Percentiles rank a stretch among this genome's conserved stretches.
Evolutionary conservation across 1,284 basidiomycete species (phyloP).

Genomic region (Ceratobasidium sp.): DNA sequence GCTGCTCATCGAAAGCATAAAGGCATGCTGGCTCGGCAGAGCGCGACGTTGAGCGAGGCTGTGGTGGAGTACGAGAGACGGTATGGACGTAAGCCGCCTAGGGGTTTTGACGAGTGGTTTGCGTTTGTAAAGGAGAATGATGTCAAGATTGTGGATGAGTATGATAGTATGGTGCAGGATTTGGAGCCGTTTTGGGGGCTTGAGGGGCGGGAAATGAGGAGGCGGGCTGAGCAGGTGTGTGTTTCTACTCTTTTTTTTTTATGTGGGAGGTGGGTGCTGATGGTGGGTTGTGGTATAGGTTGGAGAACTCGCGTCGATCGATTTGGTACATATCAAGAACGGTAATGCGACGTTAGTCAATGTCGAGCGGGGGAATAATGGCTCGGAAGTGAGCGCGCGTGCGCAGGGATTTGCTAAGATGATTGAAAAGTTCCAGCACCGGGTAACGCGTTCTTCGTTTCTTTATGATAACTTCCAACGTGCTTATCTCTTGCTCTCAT

Average conservation of each 20-base stretch:
- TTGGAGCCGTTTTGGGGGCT: constrained; percentile 85
- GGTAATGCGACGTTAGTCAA: constrained; percentile 68
- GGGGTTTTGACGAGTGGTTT: constrained; percentile 93
- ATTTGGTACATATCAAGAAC: constrained; percentile 80
- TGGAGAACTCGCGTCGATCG: constrained; percentile 84
- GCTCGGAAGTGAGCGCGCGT: constrained; percentile 80
- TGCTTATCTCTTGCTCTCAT: constrained; percentile 44
- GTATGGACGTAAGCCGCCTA: constrained; percentile 85
- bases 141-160: constrained; percentile 91
- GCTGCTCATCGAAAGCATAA: constrained; percentile 79
- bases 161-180: constrained; percentile 85
- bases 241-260: constrained; percentile 52
- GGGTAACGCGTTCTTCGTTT: constrained; percentile 61
- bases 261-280: constrained; percentile 51
- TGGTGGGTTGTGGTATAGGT: constrained; percentile 64
- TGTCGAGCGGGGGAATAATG: constrained; percentile 61
- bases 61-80: constrained; percentile 83
- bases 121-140: constrained; percentile 79
- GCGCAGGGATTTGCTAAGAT: constrained; percentile 82
- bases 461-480: too few species aligned
- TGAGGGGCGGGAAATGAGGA: constrained; percentile 77
- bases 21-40: constrained; percentile 78
- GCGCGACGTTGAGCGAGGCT: constrained; percentile 79
- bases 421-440: constrained; percentile 77
- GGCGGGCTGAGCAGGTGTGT: constrained; percentile 77